Percentiles rank a stretch among this genome's conserved stretches.
Conservation (phyloP, 2,329 filamentous ascomycete species). For the Colletotrichum lini region DNA sequence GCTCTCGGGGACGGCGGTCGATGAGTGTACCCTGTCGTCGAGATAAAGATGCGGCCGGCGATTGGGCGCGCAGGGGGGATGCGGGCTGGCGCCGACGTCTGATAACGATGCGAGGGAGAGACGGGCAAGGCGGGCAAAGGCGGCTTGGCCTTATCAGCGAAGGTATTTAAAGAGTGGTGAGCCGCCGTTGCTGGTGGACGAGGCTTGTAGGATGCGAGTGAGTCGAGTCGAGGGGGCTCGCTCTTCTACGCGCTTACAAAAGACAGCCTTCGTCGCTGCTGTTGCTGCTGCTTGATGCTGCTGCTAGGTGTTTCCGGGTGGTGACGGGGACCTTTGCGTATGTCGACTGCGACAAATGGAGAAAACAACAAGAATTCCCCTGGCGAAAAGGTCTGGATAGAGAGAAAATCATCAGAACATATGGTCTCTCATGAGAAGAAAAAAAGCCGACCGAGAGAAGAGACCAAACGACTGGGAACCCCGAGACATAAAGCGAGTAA, state of each 20-base stretch:
- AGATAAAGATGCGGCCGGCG: slow-evolving; percentile 34
- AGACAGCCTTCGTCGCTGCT: neutral
- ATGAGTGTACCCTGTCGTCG: slow-evolving; percentile 29
- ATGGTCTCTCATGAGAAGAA: slow-evolving; percentile 1
- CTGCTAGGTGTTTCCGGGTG: too few species aligned
- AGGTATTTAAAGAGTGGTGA: slow-evolving; percentile 5
- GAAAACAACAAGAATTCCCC: too few species aligned
- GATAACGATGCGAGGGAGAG: slow-evolving; percentile 27
- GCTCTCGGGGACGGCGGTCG: slow-evolving; percentile 1
- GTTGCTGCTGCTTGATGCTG: neutral
- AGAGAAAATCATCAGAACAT: slow-evolving; percentile 5
- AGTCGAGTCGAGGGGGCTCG: neutral
- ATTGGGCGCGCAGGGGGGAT: slow-evolving; percentile 30
- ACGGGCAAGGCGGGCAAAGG: neutral
- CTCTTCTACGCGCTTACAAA: neutral
- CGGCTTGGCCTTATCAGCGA: slow-evolving; percentile 17
- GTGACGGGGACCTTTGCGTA: neutral
- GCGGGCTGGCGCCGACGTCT: slow-evolving; percentile 29
- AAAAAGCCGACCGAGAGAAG: neutral
- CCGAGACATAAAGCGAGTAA: neutral
- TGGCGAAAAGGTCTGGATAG: neutral
- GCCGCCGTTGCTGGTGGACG: neutral
- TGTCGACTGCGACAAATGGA: neutral
- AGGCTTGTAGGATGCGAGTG: neutral
- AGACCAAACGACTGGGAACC: neutral